Conservation (phyloP, 257 asterid genomes). For the Capsicum chinense region DNA sequence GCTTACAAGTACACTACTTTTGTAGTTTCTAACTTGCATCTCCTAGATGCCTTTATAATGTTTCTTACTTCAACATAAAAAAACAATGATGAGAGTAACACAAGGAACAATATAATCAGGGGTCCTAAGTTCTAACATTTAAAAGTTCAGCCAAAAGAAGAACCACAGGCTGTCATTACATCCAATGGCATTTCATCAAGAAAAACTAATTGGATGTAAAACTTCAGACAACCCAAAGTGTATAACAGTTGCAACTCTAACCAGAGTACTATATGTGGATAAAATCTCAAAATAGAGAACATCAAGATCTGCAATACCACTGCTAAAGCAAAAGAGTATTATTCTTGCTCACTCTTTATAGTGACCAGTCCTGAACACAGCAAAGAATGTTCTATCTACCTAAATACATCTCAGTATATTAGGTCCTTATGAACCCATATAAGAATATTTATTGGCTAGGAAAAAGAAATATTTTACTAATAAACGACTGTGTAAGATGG, state of each 20-base stretch:
- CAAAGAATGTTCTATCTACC: background rate
- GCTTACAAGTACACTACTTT: too few relatives aligned
- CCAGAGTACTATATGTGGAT: conserved; percentile 1
- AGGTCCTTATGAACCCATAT: conserved; percentile 8
- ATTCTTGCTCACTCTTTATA: background rate
- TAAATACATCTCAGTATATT: background rate
- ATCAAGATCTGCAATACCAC: background rate
- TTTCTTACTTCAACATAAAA: too few relatives aligned
- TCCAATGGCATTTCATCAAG: conserved; percentile 9
- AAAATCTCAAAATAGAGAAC: background rate
- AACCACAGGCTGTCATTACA: background rate
- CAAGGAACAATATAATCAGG: conserved; percentile 17
- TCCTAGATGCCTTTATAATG: too few relatives aligned
- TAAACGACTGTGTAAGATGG: background rate
- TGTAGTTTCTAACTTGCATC: too few relatives aligned
- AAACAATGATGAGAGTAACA: conserved; percentile 7
- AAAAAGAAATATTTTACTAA: background rate
- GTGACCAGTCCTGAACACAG: conserved; percentile 8
- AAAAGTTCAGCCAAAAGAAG: conserved; percentile 1
- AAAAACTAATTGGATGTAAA: conserved; percentile 15
- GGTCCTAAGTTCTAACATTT: background rate
- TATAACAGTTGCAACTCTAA: background rate
- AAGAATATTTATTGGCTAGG: background rate
- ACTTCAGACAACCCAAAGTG: background rate
- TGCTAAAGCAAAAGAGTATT: background rate